phyloP scores from a whole-genome alignment of 306 rosid genomes.

The Pterocarpus santalinus region DNA sequence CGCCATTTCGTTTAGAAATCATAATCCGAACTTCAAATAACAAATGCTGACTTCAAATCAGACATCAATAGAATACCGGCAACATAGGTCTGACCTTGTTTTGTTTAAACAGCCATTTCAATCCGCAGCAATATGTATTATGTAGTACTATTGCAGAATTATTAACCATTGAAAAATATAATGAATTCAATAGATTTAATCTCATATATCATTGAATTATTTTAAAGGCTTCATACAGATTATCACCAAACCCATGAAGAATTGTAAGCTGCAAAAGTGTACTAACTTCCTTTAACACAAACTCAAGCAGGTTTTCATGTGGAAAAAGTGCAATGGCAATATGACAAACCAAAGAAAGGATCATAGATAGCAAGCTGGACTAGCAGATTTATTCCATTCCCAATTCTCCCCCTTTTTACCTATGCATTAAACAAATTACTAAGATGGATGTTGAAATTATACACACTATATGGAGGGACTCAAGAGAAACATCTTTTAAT shows the following conservation, averaged over 20 bases:
- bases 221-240: not conserved
- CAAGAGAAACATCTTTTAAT: not conserved
- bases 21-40: not conserved
- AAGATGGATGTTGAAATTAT: conserved; percentile 18
- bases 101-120: conserved; percentile 17
- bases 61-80: not conserved
- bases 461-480: not conserved
- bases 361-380: conserved; percentile 1
- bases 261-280: conserved; percentile 18
- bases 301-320: conserved; percentile 25
- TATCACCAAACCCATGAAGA: conserved; percentile 17
- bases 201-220: not conserved
- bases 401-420: conserved; percentile 3
- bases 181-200: not conserved
- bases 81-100: not conserved
- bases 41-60: conserved; percentile 1
- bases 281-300: conserved; percentile 7
- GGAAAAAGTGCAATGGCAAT: not conserved
- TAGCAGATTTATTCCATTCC: conserved; percentile 2
- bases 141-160: not conserved
- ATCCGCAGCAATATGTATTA: not conserved
- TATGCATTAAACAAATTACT: not conserved
- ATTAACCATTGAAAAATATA: not conserved
- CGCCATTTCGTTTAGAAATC: not conserved
- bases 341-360: not conserved